A percentile compares a stretch with the other conserved stretches of the same genome.
Evolutionary conservation across 1,139 yeast genomes (phyloP).

Genomic region (Pneumocystis murina): DNA sequence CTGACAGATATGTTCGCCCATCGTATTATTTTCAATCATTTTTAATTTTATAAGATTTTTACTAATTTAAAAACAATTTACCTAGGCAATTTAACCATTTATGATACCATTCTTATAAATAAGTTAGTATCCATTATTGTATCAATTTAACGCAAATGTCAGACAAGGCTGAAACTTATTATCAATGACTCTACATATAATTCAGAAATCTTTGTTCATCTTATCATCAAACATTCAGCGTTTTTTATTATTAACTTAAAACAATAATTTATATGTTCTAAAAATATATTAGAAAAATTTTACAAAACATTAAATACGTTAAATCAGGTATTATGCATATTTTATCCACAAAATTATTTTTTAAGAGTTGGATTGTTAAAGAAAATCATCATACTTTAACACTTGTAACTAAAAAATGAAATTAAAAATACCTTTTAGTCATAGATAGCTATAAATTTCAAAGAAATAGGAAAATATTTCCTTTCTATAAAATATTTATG

Average conservation of each 20-base stretch:
- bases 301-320: background rate
- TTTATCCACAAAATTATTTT: background rate
- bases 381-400: background rate
- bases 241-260: background rate
- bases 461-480: background rate
- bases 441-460: background rate
- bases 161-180: slow-evolving; percentile 1
- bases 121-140: background rate
- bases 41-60: background rate
- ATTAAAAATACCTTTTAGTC: background rate
- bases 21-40: background rate
- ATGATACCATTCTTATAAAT: background rate
- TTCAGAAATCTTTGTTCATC: background rate
- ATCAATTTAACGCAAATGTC: background rate
- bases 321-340: background rate
- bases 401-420: background rate
- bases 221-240: background rate
- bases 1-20: background rate
- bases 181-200: background rate
- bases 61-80: background rate
- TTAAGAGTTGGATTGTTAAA: background rate
- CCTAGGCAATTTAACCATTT: background rate
- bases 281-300: background rate
- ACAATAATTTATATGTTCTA: background rate
- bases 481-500: background rate